Evolutionary conservation across 2,329 filamentous ascomycete genomes (phyloP), one percentile per base, ranked within the genome.

Genomic region (Teratosphaeria viscida): DNA sequence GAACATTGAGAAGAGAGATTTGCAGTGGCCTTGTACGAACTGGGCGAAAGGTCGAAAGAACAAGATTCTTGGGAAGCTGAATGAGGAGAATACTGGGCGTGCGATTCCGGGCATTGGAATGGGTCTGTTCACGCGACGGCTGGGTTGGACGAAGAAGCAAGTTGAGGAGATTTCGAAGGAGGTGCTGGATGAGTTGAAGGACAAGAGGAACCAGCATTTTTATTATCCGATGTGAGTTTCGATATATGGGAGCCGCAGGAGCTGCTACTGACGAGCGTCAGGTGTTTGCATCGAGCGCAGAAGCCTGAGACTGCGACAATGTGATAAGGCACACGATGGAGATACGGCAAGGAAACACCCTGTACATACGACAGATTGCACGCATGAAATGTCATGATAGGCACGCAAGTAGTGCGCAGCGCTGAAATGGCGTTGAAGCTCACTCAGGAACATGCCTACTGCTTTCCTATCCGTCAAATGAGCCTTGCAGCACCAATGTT

Each of bases 141-240:
- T 77, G 5, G 70, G 70, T 1, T 78, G 75, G 75, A 73, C 72
- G 2, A 71, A 71, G 37, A 69, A 72, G 6, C 72, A 77, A 57
- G 72, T 77, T 11, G 73, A 77, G 57, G 75, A 75, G 10, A 75
- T 75, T 54, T 65, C 75, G 12, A 73, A 73, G 3, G 68, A 72
- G 52, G 69, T 76, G 5, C 64, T 74, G 52, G 73, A 74, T 58
- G 67, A 74, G 39, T 56, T 67, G 59, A 67, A 74, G 35, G 59
- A 67, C 58, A 61, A 53, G 27, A 60, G 57, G n/a, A 66, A 65
- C 3, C 66, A 67, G 56, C 63, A 60, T 52, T 67, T 67, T 55
- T 66, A 61, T 37, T 49, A 23, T 2, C 61, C 59, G 12, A 67
- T 68, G 67, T 60, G 32, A 58, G 61, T 58, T 55, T 52, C 3